Conservation (phyloP, 345 rosid species). For the Pugionium dolabratum region DNA sequence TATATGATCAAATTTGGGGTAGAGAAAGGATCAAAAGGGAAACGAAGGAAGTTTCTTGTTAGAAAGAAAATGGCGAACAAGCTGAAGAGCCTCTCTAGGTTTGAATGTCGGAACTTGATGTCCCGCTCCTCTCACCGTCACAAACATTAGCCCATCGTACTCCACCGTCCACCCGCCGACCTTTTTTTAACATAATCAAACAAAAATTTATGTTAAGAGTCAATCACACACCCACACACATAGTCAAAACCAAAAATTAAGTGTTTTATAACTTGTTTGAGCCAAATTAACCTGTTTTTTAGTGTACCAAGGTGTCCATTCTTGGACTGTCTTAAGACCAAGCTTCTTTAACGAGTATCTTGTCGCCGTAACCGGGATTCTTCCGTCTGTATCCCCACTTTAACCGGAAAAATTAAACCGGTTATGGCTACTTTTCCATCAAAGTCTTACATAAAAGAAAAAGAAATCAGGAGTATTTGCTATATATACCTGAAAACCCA, state of each 20-base stretch:
- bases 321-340: slow-evolving; percentile 55
- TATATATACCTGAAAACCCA: slow-evolving; percentile 70
- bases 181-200: slow-evolving; percentile 26
- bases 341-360: slow-evolving; percentile 70
- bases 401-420: not conserved
- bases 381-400: slow-evolving; percentile 92
- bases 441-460: not conserved
- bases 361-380: slow-evolving; percentile 77
- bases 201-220: not conserved
- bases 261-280: not conserved
- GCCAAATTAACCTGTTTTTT: slow-evolving; percentile 49
- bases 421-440: not conserved
- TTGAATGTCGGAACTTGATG: slow-evolving; percentile 74
- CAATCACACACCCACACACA: not conserved
- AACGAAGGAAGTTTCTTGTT: slow-evolving; percentile 54
- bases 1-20: slow-evolving; percentile 7
- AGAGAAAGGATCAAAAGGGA: slow-evolving; percentile 44
- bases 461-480: not conserved
- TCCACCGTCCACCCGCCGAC: slow-evolving; percentile 75
- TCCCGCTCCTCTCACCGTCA: slow-evolving; percentile 74
- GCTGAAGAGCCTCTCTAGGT: slow-evolving; percentile 61
- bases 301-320: slow-evolving; percentile 82
- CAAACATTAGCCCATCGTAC: slow-evolving; percentile 65
- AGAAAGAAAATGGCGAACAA: slow-evolving; percentile 56
- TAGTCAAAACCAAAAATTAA: not conserved